Conservation (phyloP, 805 yeast genomes). For the Saccharomyces eubayanus region DNA sequence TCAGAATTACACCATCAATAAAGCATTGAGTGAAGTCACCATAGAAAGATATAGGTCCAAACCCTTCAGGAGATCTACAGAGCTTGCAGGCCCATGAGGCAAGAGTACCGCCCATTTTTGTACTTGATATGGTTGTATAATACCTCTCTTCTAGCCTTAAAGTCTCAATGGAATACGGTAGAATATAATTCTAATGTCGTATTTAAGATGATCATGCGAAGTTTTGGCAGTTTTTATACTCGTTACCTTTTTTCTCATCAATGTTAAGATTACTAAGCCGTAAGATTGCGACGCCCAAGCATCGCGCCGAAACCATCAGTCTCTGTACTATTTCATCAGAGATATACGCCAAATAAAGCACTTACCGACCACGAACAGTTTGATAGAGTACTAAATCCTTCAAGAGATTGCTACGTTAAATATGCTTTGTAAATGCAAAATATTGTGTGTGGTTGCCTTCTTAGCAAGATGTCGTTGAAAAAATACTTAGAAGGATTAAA, state of each 20-base stretch:
- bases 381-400: background rate
- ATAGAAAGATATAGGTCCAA: conserved; percentile 38
- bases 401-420: background rate
- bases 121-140: background rate
- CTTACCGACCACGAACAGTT: too few species aligned
- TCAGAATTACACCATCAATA: conserved; percentile 43
- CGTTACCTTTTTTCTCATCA: background rate
- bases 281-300: background rate
- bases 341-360: background rate
- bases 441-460: background rate
- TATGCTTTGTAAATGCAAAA: background rate
- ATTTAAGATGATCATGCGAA: background rate
- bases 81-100: conserved; percentile 10
- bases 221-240: background rate
- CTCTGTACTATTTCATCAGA: background rate
- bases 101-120: conserved; percentile 1
- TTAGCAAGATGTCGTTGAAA: too few species aligned
- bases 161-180: background rate
- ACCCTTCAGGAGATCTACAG: conserved; percentile 32
- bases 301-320: background rate
- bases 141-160: background rate
- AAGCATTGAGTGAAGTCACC: conserved; percentile 57
- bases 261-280: background rate
- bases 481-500: too few species aligned
- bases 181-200: background rate